phyloP scores from a whole-genome alignment of 2,329 filamentous ascomycete species.

The Onygena corvina region DNA sequence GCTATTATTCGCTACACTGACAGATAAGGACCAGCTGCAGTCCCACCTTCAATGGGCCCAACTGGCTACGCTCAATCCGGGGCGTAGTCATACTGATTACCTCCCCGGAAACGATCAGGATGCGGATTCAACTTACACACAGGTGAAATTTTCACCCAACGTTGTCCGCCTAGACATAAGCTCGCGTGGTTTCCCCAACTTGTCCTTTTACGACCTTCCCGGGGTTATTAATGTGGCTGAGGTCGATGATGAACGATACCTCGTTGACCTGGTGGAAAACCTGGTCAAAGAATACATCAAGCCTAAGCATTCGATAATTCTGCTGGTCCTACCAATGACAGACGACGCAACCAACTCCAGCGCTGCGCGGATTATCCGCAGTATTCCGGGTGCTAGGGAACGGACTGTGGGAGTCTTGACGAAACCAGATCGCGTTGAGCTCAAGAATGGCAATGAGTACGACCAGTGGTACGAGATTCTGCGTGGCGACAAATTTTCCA shows the following conservation, averaged over 20 bases:
- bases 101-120: constrained; percentile 39
- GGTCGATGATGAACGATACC: constrained; percentile 51
- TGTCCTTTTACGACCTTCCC: constrained; percentile 77
- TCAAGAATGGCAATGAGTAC: constrained; percentile 37
- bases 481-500: constrained; percentile 45
- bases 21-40: constrained; percentile 52
- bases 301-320: constrained; percentile 58
- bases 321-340: constrained; percentile 68
- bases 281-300: constrained; percentile 59
- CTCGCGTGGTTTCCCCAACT: constrained; percentile 55
- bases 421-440: constrained; percentile 62
- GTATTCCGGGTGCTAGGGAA: constrained; percentile 41
- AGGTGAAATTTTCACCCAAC: constrained; percentile 69
- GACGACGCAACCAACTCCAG: constrained; percentile 64
- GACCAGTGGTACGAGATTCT: constrained; percentile 55
- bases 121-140: constrained; percentile 22
- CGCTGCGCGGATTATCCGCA: constrained; percentile 52
- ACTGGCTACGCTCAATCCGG: constrained; percentile 61
- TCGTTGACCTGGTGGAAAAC: constrained; percentile 60
- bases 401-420: constrained; percentile 67
- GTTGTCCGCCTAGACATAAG: constrained; percentile 65
- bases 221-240: constrained; percentile 65
- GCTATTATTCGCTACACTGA: constrained; percentile 52
- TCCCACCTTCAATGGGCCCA: constrained; percentile 62
- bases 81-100: constrained; percentile 41